These are phyloP conservation scores for Esteya vermicola DNA, from an alignment of 2,329 filamentous ascomycete species.

Conservation along the genomic window DNA sequence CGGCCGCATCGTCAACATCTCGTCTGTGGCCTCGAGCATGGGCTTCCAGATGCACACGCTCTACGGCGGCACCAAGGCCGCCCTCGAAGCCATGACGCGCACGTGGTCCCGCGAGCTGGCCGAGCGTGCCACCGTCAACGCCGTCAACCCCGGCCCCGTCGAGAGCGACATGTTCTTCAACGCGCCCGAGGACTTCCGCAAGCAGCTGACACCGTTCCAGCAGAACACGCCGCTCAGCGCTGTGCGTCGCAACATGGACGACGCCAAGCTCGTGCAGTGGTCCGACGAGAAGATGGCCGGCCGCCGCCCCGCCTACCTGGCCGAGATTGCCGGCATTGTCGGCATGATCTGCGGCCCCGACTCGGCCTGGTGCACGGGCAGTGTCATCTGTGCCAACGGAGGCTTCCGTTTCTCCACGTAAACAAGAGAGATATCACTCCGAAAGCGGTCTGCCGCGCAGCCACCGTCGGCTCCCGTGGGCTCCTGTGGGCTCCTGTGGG, in stretches of 20 bases:
- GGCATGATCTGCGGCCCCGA: slow-evolving; percentile 62
- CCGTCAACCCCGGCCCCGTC: slow-evolving; percentile 41
- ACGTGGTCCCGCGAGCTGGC: slow-evolving; percentile 43
- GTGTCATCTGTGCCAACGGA: slow-evolving; percentile 67
- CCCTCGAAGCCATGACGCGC: slow-evolving; percentile 42
- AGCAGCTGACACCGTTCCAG: slow-evolving; percentile 25
- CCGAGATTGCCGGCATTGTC: slow-evolving; percentile 61
- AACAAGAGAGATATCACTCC: too few species aligned
- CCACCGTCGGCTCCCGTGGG: too few species aligned
- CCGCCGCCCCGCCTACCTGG: slow-evolving; percentile 47
- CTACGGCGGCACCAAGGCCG: slow-evolving; percentile 44
- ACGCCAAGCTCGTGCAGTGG: slow-evolving; percentile 45
- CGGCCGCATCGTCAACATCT: slow-evolving; percentile 39
- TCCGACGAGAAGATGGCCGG: slow-evolving; percentile 33
- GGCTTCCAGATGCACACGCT: slow-evolving; percentile 38
- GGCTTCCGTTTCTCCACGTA: too few species aligned
- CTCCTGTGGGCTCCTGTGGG: too few species aligned
- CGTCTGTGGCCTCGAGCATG: slow-evolving; percentile 35
- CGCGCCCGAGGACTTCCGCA: slow-evolving; percentile 27
- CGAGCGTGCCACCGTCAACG: slow-evolving; percentile 38
- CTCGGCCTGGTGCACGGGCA: slow-evolving; percentile 63
- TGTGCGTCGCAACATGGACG: slow-evolving; percentile 43
- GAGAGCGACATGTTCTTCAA: slow-evolving; percentile 35
- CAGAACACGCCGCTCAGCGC: slow-evolving; percentile 45
- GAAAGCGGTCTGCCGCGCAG: too few species aligned